Evolutionary conservation across 2,329 filamentous ascomycete species (phyloP).

Genomic region (Talaromyces islandicus): DNA sequence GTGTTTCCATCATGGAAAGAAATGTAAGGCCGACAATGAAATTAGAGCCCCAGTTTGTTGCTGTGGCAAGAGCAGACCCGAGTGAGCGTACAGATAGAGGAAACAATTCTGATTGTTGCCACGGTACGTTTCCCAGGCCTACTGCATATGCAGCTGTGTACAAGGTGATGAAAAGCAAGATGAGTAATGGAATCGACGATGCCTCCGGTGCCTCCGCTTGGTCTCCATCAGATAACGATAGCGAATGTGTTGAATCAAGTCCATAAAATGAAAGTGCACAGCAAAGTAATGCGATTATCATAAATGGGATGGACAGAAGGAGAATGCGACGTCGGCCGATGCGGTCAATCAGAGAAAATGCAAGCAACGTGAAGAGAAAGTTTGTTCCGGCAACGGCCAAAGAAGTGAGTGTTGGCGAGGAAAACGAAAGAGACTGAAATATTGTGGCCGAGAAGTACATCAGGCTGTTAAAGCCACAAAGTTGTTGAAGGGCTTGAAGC

Average conservation of each 20-base stretch:
- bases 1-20: constrained; percentile 72
- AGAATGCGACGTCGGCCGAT: constrained; percentile 75
- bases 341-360: constrained; percentile 70
- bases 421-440: constrained; percentile 70
- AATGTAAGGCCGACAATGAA: constrained; percentile 83
- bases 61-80: constrained; percentile 57
- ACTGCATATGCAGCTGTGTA: constrained; percentile 84
- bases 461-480: constrained; percentile 83
- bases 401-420: constrained; percentile 71
- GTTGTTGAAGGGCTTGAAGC: constrained; percentile 79
- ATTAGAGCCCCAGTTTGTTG: constrained; percentile 83
- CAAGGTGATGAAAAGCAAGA: constrained; percentile 69
- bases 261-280: constrained; percentile 68
- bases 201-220: constrained; percentile 17
- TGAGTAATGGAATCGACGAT: constrained; percentile 41
- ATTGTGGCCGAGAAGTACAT: constrained; percentile 91
- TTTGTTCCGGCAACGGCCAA: constrained; percentile 78
- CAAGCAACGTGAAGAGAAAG: constrained; percentile 70
- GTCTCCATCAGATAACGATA: constrained; percentile 15
- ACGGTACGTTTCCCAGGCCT: constrained; percentile 86
- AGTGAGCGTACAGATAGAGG: constrained; percentile 59
- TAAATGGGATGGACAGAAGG: constrained; percentile 76
- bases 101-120: constrained; percentile 94
- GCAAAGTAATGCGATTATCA: constrained; percentile 66
- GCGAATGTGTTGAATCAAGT: constrained; percentile 43